These are phyloP conservation scores for Exophiala bonariae DNA, from an alignment of 2,329 filamentous ascomycete genomes.

Conservation along the genomic window DNA sequence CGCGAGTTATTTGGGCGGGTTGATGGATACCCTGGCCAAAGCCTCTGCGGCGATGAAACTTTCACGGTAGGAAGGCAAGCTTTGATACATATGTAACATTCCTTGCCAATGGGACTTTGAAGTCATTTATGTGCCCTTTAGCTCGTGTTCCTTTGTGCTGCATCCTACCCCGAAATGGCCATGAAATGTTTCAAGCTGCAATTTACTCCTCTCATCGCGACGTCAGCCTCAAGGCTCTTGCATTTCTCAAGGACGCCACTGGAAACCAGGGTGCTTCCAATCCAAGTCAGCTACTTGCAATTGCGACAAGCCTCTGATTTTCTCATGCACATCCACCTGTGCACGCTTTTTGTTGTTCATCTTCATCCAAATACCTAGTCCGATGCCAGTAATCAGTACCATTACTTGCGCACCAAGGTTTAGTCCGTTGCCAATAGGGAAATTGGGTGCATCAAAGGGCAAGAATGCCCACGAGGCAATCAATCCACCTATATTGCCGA, in stretches of 20 bases:
- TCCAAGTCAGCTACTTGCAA: slow-evolving; percentile 61
- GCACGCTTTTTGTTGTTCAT: slow-evolving; percentile 62
- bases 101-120: no score
- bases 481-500: slow-evolving; percentile 69
- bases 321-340: slow-evolving; percentile 53
- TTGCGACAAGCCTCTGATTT: slow-evolving; percentile 54
- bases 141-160: no score
- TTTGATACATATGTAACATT: no score
- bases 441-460: slow-evolving; percentile 65
- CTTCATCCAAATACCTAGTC: slow-evolving; percentile 61
- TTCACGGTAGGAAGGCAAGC: not conserved
- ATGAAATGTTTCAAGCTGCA: no score
- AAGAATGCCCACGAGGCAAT: slow-evolving; percentile 67
- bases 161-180: no score
- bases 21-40: slow-evolving; percentile 47
- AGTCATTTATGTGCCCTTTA: no score
- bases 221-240: no score
- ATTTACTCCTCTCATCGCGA: no score
- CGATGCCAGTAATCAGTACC: slow-evolving; percentile 53
- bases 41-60: slow-evolving; percentile 7
- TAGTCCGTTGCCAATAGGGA: slow-evolving; percentile 69
- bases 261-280: slow-evolving; percentile 66
- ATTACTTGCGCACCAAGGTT: slow-evolving; percentile 63
- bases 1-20: slow-evolving; percentile 65
- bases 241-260: slow-evolving; percentile 61